Evolutionary conservation across 2,329 filamentous ascomycete genomes (phyloP), one percentile per base, ranked within the genome.

Genomic region (Ceratocystis smalleyi): DNA sequence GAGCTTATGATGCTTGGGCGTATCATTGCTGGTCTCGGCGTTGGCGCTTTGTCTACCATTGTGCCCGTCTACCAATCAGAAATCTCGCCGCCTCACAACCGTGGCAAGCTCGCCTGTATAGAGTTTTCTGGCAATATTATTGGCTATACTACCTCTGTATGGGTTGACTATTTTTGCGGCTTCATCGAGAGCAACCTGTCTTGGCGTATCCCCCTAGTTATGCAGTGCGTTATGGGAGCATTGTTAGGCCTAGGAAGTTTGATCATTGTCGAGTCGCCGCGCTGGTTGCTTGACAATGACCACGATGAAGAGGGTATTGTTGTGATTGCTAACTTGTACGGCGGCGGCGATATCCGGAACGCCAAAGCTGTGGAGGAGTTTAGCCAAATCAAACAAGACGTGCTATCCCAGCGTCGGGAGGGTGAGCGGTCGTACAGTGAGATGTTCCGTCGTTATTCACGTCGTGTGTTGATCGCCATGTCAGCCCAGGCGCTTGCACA

Each of bases 281-380:
- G 92, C 77, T 99, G 94, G 94, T 83, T 99, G 7, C 80, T 99
- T 59, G 94, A 99, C 73, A 96, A 96, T 72, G 94, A 99, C 70
- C 89, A 96, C 71, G 94, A 99, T 71, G 94, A 99, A 74, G 94
- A 99, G 74, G 94, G 94, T 63, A 96, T 99, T 75, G 87, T 96
- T 32, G 94, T 99, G 60, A 97, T 99, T 76, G 94, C 94, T 66
- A 97, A 97, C 73, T 80, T 99, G 5, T 97, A 97, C 71, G 94
- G 94, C 64, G 90, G 88, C 71, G 94, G 94, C 67, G 94, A 99
- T 73, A 91, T 97, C 67, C 91, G 96, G 75, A 89, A 96, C 73
- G 77, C 86, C 66, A 94, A 95, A 74, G 94, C 94, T 1, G 85
- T 91, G 66, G 91, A 96, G 64, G 94, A 99, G 74, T 99, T 95